These are phyloP conservation scores for Metarhizium sp. DNA, from an alignment of 2,329 filamentous ascomycete genomes.

Conservation along the genomic window DNA sequence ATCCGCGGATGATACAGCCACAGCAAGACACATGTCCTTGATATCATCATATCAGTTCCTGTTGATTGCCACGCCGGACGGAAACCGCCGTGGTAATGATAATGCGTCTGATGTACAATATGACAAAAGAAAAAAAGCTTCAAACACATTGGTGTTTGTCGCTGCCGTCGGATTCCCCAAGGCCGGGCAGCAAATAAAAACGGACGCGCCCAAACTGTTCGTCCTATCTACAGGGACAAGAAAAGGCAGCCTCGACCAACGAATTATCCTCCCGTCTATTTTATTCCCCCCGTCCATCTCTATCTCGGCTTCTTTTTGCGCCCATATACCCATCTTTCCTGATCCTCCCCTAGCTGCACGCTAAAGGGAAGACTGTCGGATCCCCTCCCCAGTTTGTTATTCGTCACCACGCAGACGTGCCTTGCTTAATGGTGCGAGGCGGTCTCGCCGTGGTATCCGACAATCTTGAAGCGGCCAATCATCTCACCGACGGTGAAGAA, in stretches of 20 bases:
- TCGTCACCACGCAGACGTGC: neutral
- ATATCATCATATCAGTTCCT: neutral
- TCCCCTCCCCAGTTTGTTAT: too few relatives aligned
- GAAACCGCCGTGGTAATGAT: neutral
- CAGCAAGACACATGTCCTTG: too few relatives aligned
- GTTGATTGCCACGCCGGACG: neutral
- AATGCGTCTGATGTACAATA: constrained; percentile 11
- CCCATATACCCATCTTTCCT: neutral
- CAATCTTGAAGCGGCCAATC: constrained; percentile 86
- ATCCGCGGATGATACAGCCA: too few relatives aligned
- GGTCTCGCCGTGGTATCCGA: constrained; percentile 76
- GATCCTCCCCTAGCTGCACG: neutral
- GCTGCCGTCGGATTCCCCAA: neutral
- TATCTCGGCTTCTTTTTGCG: neutral
- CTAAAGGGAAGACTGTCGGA: neutral
- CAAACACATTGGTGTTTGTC: neutral
- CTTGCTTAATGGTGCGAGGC: constrained; percentile 47
- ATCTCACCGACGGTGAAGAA: constrained; percentile 99
- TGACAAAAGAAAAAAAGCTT: constrained; percentile 8
- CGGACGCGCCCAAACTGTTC: too few relatives aligned
- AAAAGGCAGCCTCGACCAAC: neutral
- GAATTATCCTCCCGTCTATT: neutral
- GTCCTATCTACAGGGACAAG: too few relatives aligned
- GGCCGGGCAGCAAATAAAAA: neutral
- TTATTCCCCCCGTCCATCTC: constrained; percentile 8